phyloP scores from a whole-genome alignment of 768 basidiomycete species.

The Suillus decipiens region DNA sequence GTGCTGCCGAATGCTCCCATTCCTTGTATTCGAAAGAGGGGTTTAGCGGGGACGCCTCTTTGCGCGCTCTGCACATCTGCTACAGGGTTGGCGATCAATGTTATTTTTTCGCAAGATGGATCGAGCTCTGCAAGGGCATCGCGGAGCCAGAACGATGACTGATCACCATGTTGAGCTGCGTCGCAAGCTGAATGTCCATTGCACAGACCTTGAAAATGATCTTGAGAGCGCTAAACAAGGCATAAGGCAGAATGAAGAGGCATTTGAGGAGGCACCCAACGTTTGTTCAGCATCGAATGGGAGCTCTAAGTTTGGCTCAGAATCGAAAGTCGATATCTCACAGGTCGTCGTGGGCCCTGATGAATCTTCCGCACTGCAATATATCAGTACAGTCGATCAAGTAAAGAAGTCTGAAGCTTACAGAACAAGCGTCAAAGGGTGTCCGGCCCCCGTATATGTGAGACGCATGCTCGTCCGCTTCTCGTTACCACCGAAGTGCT shows the following conservation, averaged over 20 bases:
- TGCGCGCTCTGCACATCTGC: constrained; percentile 25
- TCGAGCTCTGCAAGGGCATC: constrained; percentile 93
- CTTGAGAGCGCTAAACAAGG: constrained; percentile 58
- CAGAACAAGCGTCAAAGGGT: constrained; percentile 80
- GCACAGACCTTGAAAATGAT: constrained; percentile 78
- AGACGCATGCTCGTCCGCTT: constrained; percentile 85
- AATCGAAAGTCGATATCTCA: constrained; percentile 82
- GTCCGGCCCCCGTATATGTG: constrained; percentile 76
- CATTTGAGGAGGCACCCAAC: constrained; percentile 34
- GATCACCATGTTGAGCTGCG: neutral
- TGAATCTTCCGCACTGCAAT: constrained; percentile 69
- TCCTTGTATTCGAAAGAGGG: constrained; percentile 79
- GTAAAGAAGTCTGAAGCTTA: constrained; percentile 40
- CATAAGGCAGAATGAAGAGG: constrained; percentile 9
- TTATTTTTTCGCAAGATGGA: constrained; percentile 82
- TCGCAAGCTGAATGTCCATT: neutral
- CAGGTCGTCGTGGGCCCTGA: constrained; percentile 84
- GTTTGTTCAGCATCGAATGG: constrained; percentile 70
- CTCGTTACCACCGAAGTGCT: constrained; percentile 55
- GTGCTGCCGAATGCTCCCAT: constrained; percentile 83
- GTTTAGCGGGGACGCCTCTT: constrained; percentile 38
- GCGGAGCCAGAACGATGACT: constrained; percentile 86
- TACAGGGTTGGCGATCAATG: constrained; percentile 77
- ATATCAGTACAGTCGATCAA: constrained; percentile 1
- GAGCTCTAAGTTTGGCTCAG: constrained; percentile 80